A percentile compares a stretch with the other conserved stretches of the same genome.
Conservation (phyloP, 108 stramenopile genomes). For the Conticribra weissflogii region DNA sequence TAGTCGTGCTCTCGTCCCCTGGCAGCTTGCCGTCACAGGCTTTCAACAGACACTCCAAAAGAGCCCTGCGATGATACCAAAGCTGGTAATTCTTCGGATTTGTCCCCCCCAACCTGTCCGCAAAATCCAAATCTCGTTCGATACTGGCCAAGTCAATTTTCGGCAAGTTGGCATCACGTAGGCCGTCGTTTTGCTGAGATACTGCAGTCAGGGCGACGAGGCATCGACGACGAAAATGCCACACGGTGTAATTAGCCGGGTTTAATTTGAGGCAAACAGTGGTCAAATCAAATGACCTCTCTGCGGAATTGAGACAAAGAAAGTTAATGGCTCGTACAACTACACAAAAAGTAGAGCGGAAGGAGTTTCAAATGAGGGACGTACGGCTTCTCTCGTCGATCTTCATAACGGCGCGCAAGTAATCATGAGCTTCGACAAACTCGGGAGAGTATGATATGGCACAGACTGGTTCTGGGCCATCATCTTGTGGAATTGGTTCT, state of each 20-base stretch:
- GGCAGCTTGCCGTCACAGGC: constrained; percentile 9
- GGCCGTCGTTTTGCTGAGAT: not conserved
- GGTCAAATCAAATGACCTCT: constrained; percentile 86
- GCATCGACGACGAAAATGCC: constrained; percentile 91
- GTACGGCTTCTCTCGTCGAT: constrained; percentile 57
- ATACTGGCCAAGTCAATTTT: constrained; percentile 40
- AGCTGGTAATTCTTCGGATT: constrained; percentile 99
- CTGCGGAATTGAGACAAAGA: too few relatives aligned
- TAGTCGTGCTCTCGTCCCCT: constrained; percentile 20
- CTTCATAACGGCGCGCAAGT: constrained; percentile 83
- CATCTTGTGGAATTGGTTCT: constrained; percentile 88
- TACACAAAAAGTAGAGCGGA: too few relatives aligned
- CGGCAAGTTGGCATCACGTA: not conserved
- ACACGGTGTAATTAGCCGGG: constrained; percentile 97
- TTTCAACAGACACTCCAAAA: constrained; percentile 70
- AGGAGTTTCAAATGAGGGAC: too few relatives aligned
- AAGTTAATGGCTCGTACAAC: too few relatives aligned
- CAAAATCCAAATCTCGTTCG: constrained; percentile 70
- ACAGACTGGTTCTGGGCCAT: constrained; percentile 89
- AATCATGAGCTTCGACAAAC: constrained; percentile 82
- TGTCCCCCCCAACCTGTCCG: constrained; percentile 77
- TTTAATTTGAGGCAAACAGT: constrained; percentile 83
- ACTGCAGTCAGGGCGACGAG: constrained; percentile 44
- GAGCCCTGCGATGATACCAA: constrained; percentile 96
- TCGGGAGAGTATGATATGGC: constrained; percentile 85